Percentiles rank a stretch among this genome's conserved stretches.
These are phyloP conservation scores for Geranium incanum DNA, from an alignment of 441 rosid genomes.

Conservation along the genomic window DNA sequence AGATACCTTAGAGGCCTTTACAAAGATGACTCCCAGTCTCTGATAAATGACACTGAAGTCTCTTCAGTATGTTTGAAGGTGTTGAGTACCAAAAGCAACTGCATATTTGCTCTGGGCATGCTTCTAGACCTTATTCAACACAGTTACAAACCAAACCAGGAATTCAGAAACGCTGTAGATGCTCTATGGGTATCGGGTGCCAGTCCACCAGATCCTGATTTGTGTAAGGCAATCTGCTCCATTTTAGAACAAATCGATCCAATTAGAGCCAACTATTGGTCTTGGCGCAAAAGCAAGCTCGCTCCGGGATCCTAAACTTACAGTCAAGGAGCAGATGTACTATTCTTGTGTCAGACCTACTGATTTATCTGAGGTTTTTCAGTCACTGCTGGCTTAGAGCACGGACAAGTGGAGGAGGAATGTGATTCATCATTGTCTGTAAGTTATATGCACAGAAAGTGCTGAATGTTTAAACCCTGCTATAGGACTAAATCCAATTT, in stretches of 20 bases:
- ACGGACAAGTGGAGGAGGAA: neutral
- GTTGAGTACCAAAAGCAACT: slow-evolving; percentile 39
- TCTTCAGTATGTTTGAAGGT: slow-evolving; percentile 57
- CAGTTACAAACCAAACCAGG: slow-evolving; percentile 55
- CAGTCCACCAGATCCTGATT: slow-evolving; percentile 27
- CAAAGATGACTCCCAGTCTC: slow-evolving; percentile 43
- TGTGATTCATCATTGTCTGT: neutral
- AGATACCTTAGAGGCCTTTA: slow-evolving; percentile 81
- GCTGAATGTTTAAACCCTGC: neutral
- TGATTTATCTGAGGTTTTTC: neutral
- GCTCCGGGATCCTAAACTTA: slow-evolving; percentile 17
- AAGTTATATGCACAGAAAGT: neutral
- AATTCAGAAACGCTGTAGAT: slow-evolving; percentile 46
- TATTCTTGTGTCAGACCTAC: neutral
- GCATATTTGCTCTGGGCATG: slow-evolving; percentile 57
- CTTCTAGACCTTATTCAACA: slow-evolving; percentile 71
- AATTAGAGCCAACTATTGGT: slow-evolving; percentile 71
- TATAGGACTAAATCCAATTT: neutral
- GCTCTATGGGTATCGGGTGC: slow-evolving; percentile 41
- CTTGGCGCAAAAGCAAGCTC: slow-evolving; percentile 65
- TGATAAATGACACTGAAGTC: slow-evolving; percentile 50
- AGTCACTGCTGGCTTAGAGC: neutral
- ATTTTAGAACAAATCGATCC: slow-evolving; percentile 56
- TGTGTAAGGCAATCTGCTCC: slow-evolving; percentile 52
- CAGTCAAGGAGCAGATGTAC: neutral